A percentile compares a stretch with the other conserved stretches of the same genome.
Evolutionary conservation across 176 grass and related monocot genomes (phyloP).

Genomic region (Sorghum bicolor): Sorghum_bicolor_NCBIv3 NC_012870.2:74777501-74778000

Average conservation of each 20-base stretch:
- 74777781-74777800: not conserved
- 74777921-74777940: constrained; percentile 41
- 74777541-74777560: not conserved
- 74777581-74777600: not conserved
- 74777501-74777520: constrained; percentile 18
- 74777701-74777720: not conserved
- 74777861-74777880: constrained; percentile 50
- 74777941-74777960: not conserved
- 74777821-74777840: constrained; percentile 36
- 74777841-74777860: constrained; percentile 44
- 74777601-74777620: not conserved
- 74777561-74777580: not conserved
- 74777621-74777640: constrained; percentile 13
- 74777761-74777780: not conserved
- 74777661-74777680: not conserved
- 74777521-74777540: constrained; percentile 7
- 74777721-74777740: not conserved
- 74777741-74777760: not conserved
- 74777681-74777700: not conserved
- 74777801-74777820: not conserved
- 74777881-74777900: constrained; percentile 45
- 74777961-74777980: not conserved
- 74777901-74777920: constrained; percentile 28
- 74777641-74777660: not conserved
- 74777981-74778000: not conserved